phyloP scores from a whole-genome alignment of 331 rosid species.

The Quercus lobata region DNA sequence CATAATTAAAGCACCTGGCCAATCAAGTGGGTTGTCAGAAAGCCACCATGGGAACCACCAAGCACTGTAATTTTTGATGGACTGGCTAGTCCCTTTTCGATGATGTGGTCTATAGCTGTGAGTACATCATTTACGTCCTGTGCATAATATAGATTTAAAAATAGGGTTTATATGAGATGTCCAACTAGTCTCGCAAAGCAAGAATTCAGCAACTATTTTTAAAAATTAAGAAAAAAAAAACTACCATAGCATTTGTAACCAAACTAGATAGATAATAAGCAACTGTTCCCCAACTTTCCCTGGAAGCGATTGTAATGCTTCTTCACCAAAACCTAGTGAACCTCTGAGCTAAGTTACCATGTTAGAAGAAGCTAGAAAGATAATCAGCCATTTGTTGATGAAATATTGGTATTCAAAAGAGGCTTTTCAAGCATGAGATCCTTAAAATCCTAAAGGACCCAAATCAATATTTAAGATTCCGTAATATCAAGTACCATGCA shows the following conservation, averaged over 20 bases:
- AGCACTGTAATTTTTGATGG: slow-evolving; percentile 73
- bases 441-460: background rate
- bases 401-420: slow-evolving; percentile 7
- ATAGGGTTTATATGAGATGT: slow-evolving; percentile 21
- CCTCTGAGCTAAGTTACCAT: slow-evolving; percentile 59
- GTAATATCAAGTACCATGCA: background rate
- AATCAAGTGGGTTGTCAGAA: slow-evolving; percentile 93
- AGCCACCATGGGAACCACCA: slow-evolving; percentile 98
- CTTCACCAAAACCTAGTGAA: slow-evolving; percentile 93
- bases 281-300: slow-evolving; percentile 91
- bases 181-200: slow-evolving; percentile 9
- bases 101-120: slow-evolving; percentile 60
- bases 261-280: slow-evolving; percentile 9
- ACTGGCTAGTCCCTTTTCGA: slow-evolving; percentile 64
- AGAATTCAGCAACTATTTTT: background rate
- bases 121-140: slow-evolving; percentile 91
- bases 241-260: background rate
- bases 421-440: background rate
- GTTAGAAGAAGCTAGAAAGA: slow-evolving; percentile 13
- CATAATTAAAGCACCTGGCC: slow-evolving; percentile 68
- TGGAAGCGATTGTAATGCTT: slow-evolving; percentile 89
- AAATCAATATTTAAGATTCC: background rate
- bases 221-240: background rate
- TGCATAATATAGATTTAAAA: slow-evolving; percentile 17
- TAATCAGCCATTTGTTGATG: slow-evolving; percentile 9